Base-by-base conservation (phyloP, 306 rosid species). In the Quercus dentata region DNA sequence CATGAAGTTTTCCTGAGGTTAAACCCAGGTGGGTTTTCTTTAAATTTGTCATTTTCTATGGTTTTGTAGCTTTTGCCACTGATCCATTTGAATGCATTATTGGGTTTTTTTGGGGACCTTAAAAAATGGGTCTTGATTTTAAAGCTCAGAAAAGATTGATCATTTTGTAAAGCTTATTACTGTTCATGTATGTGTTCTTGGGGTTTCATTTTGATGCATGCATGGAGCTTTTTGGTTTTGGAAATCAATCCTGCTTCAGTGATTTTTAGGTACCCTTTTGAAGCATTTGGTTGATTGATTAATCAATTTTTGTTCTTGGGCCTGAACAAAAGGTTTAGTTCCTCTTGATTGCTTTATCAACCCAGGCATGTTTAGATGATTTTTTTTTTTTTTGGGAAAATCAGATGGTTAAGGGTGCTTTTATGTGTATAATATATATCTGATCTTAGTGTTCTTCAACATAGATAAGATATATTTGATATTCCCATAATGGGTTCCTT, bases 21-120 rank as follows among this genome's bases (percentile, higher is more conserved):
- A 77, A 83, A 85, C 73, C 82, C 76, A 82, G 90, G 92, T 83
- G 70, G 56, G 78, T 83, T 83, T 86, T 30, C 49, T 2, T 3
- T 61, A 38, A 12, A 15, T 46, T 56, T 1, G 21, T 14, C 14
- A 44, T 73, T 55, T 69, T 72, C 2, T 82, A n/a, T 69, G 54
- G 55, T 68, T 63, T 35, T 8, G 8, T 55, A 61, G 35, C 41
- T 74, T 46, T 10, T 20, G 27, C 71, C 75, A 54, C 74, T 80
- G 74, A 79, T 59, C 79, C 64, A 25, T 81, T 74, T 63, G 85
- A 28, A 28, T 78, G 85, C 74, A 49, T 56, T 71, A 3, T 75
- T 20, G 76, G 79, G 18, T 23, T 79, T 85, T 76, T 59, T 68
- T 65, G 52, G 54, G 54, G 61, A 20, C 6, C 31, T 51, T 77